Conservation (phyloP, 2,329 filamentous ascomycete species). For the Thelonectria blattea region DNA sequence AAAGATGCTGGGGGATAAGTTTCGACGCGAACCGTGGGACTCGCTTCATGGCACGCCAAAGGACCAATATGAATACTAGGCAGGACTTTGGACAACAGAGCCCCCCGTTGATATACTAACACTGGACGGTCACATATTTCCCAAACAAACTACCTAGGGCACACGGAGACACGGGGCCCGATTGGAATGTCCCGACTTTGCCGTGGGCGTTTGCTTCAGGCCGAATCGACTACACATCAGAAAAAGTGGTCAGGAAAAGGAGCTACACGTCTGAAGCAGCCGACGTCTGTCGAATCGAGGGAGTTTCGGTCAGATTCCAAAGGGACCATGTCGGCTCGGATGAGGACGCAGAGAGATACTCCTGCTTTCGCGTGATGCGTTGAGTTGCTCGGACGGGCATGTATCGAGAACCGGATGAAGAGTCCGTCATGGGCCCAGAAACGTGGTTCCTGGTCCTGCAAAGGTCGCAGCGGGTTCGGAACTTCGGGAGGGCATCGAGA, state of each 20-base stretch:
- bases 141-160: background rate
- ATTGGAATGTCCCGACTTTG: too few species aligned
- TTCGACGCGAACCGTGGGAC: background rate
- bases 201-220: too few species aligned
- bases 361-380: background rate
- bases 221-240: too few species aligned
- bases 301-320: too few species aligned
- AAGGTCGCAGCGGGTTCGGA: background rate
- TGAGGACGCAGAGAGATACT: background rate
- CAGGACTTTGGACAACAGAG: background rate
- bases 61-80: background rate
- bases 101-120: background rate
- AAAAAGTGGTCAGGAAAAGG: too few species aligned
- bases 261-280: too few species aligned
- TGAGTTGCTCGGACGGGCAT: background rate
- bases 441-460: background rate
- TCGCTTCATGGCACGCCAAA: background rate
- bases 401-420: background rate
- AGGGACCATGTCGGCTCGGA: too few species aligned
- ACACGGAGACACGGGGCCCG: too few species aligned
- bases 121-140: background rate
- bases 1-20: background rate
- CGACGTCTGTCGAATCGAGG: too few species aligned
- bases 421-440: background rate
- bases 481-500: background rate